Conservation (phyloP, 768 basidiomycete genomes). For the Auriscalpium microsporum region DNA sequence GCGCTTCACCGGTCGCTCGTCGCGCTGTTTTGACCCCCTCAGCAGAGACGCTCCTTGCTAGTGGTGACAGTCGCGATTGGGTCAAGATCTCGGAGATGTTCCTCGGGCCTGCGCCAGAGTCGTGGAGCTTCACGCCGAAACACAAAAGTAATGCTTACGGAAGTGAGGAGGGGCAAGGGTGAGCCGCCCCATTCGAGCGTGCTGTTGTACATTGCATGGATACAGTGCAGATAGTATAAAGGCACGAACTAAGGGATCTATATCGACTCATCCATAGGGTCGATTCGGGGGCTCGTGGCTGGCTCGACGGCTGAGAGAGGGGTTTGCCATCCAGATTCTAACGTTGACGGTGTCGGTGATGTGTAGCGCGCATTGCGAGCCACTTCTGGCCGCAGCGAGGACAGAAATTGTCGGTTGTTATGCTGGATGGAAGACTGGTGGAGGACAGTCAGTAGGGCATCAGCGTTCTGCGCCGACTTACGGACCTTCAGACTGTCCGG, state of each 20-base stretch:
- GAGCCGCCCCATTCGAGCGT: constrained; percentile 4
- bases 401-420: constrained; percentile 30
- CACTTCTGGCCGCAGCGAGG: constrained; percentile 16
- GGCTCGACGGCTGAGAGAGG: constrained; percentile 2
- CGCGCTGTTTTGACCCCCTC: neutral
- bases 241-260: constrained; percentile 1
- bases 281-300: constrained; percentile 7
- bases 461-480: constrained; percentile 1
- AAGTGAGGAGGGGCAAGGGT: constrained; percentile 53
- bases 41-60: constrained; percentile 77
- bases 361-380: neutral
- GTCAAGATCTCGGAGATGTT: constrained; percentile 94
- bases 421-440: constrained; percentile 27
- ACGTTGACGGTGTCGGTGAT: constrained; percentile 13
- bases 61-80: constrained; percentile 77
- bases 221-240: neutral
- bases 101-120: constrained; percentile 76
- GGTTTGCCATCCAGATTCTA: constrained; percentile 10
- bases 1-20: constrained; percentile 32
- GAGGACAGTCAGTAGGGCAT: neutral
- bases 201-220: neutral
- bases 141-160: constrained; percentile 84
- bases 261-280: constrained; percentile 7
- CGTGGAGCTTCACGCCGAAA: constrained; percentile 84
- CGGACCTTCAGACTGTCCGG: constrained; percentile 24